These are phyloP conservation scores for Xylaria sp. DNA, from an alignment of 2,329 filamentous ascomycete species.

Conservation along the genomic window DNA sequence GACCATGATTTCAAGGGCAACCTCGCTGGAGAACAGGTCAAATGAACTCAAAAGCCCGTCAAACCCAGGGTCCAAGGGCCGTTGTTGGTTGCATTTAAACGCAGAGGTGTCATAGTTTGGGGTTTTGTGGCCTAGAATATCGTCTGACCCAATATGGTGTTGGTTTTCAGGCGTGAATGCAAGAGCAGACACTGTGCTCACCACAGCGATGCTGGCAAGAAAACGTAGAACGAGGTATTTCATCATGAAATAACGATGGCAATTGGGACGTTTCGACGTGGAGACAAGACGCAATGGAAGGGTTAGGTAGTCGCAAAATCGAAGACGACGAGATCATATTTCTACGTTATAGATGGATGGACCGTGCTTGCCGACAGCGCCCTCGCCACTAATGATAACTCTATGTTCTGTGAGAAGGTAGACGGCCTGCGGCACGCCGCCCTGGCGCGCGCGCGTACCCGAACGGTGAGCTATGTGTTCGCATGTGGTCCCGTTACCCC, in stretches of 20 bases:
- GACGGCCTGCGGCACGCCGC: no score
- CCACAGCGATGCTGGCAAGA: not conserved
- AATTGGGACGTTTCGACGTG: no score
- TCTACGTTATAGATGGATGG: no score
- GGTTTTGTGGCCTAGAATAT: not conserved
- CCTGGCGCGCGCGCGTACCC: no score
- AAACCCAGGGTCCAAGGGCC: not conserved
- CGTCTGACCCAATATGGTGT: not conserved
- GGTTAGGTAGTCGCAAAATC: no score
- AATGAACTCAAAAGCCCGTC: slow-evolving; percentile 5
- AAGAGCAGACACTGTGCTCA: not conserved
- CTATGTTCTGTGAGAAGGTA: no score
- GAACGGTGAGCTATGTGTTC: no score
- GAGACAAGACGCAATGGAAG: no score
- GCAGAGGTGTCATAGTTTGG: not conserved
- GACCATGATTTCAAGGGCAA: not conserved
- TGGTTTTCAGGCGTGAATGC: not conserved
- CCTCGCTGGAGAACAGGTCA: not conserved
- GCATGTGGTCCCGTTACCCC: no score
- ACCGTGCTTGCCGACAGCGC: no score
- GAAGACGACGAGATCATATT: no score
- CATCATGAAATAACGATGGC: not conserved
- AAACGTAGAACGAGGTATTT: not conserved
- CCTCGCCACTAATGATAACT: no score
- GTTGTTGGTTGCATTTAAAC: not conserved